Evolutionary conservation across 768 basidiomycete species (phyloP), one percentile per base, ranked within the genome.

Genomic region (Coprinellus micaceus): DNA sequence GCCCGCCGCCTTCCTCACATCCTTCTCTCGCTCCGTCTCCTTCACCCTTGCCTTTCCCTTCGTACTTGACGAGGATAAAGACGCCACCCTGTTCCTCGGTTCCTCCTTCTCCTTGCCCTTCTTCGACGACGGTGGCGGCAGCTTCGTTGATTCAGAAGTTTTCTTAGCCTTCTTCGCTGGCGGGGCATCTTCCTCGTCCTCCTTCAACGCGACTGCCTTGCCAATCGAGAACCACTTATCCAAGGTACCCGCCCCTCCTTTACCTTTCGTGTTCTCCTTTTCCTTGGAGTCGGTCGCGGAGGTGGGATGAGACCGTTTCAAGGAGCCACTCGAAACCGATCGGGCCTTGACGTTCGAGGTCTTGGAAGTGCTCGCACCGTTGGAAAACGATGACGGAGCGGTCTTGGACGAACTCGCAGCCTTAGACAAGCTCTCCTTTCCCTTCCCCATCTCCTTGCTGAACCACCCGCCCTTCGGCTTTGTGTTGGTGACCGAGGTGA

Each of bases 1-100:
- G 3, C 78, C 82, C 5, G 65, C 67, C 51, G 74, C 70, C 21
- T 65, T 60, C 28, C 62, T 53, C 25, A 60, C 61, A n/a, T 49
- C 62, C 58, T 61, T 71, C 50, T 39, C 76, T 61, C 64, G 68
- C 54, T 69, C 71, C 70, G 78, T 67, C 56, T 52, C 52, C 13
- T 62, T 60, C 19, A 61, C 60, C 21, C 6, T 43, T 9, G 54
- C 53, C 47, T 54, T 53, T 33, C 53, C 56, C 10, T 52, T 51
- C n/a, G 29, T 29, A 9, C 24, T 24, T n/a, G n/a, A n/a, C n/a
- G 44, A 12, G 12, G 9, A 37, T 4, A 22, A 21, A 28, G 19
- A 24, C 49, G 44, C 45, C 19, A 24, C 22, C 12, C 29, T 30
- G 17, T 60, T 64, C 41, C 61, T 59, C 45, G 58, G 56, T 22